Base-by-base conservation (phyloP, 768 basidiomycete genomes). In the Psilocybe subaeruginosa region DNA sequence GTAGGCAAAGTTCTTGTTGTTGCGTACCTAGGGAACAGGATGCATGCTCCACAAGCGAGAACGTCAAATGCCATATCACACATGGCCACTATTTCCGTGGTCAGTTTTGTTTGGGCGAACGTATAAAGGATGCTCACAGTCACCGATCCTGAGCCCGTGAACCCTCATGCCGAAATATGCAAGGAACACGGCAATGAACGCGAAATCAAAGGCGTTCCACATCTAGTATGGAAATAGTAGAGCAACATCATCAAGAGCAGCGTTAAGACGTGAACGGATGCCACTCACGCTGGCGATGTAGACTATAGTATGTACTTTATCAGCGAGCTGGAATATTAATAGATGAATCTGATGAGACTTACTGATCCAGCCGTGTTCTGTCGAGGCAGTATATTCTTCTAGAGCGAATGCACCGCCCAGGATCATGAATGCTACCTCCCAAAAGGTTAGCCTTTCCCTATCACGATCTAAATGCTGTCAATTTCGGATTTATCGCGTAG, bases 201-300 rank as follows among this genome's bases (percentile, higher is more conserved):
- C 81, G 23, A 90, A 87, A 73, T 93, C 95, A 66, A 96, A 94
- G 4, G 86, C 89, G 69, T 95, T 96, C 95, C 95, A 97, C 64
- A 95, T 86, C 92, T 95, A 23, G 23, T 23, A 23, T 23, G 23
- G 23, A 23, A 23, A 2, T 23, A 23, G 23, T 23, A 23, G 23
- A 23, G 23, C 23, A 23, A 2, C 23, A 23, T 2, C 23, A 23
- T 23, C 23, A 23, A 23, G 23, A 23, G 23, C 23, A 23, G 23
- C 23, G 23, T 23, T 23, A 23, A 23, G 23, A 23, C 23, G 23
- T 23, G 23, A 23, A 23, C 23, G 23, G 23, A 23, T 23, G 23
- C n/a, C 6, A 64, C 63, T 69, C 70, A 92, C 92, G 69, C 93
- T 94, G 19, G 93, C 91, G 46, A 93, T 85, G 71, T 95, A 95